Percentiles rank a stretch among this genome's conserved stretches.
Conservation (phyloP, 2,329 filamentous ascomycete species). For the Aureobasidium sp. region DNA sequence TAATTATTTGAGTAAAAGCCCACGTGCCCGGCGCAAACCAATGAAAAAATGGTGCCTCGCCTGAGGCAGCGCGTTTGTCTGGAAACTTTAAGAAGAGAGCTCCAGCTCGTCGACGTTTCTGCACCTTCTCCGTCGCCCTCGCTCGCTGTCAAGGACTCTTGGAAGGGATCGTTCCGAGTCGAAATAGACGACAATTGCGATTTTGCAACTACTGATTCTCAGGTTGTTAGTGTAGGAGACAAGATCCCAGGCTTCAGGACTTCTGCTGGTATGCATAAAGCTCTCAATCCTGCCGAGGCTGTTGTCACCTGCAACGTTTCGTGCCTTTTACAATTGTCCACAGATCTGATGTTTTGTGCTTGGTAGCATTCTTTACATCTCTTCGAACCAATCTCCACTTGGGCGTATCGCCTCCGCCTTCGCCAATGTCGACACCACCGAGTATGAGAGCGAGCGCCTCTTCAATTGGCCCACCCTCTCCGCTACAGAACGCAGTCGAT, state of each 20-base stretch:
- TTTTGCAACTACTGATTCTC: background rate
- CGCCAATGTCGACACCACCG: constrained; percentile 58
- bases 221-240: background rate
- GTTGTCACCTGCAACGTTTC: constrained; percentile 2
- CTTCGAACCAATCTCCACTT: constrained; percentile 73
- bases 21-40: constrained; percentile 1
- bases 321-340: background rate
- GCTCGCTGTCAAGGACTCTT: background rate
- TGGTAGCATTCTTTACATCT: constrained; percentile 71
- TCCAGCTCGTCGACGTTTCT: background rate
- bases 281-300: background rate
- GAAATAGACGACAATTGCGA: background rate
- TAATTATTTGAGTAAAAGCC: constrained; percentile 9
- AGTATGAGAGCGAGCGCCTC: constrained; percentile 35
- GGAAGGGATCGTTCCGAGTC: background rate
- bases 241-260: constrained; percentile 27
- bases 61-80: constrained; percentile 13
- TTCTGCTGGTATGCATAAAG: constrained; percentile 23
- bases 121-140: background rate
- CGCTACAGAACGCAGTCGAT: constrained; percentile 26
- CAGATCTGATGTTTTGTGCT: constrained; percentile 8
- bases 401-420: constrained; percentile 45
- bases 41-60: constrained; percentile 14
- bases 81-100: constrained; percentile 12
- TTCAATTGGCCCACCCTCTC: constrained; percentile 42